Conservation (phyloP, 208 protist genomes). For the Acanthamoeba culbertsoni region DNA sequence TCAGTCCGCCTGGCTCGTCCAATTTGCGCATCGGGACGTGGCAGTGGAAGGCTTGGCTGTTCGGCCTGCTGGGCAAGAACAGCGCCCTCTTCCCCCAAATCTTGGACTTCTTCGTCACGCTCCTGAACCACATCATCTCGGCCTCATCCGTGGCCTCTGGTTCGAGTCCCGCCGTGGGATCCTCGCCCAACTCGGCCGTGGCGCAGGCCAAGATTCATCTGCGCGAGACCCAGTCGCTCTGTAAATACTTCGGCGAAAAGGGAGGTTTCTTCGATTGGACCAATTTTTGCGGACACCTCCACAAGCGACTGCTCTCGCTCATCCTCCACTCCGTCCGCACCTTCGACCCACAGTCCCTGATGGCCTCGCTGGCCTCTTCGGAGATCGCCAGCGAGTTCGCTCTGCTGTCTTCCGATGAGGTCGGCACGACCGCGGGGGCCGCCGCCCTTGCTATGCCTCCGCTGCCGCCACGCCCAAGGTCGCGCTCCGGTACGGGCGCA, state of each 20-base stretch:
- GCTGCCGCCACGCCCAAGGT: background rate
- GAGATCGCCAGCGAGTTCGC: conserved; percentile 7
- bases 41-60: conserved; percentile 58
- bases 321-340: background rate
- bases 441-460: background rate
- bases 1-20: background rate
- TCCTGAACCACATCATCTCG: conserved; percentile 48
- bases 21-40: background rate
- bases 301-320: conserved; percentile 28
- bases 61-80: conserved; percentile 22
- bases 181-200: background rate
- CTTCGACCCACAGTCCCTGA: background rate
- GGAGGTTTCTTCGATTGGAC: conserved; percentile 23
- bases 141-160: background rate
- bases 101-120: conserved; percentile 41
- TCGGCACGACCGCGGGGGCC: background rate
- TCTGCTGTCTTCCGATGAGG: background rate
- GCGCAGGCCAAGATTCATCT: conserved; percentile 20
- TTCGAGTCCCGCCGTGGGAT: background rate
- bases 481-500: background rate
- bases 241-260: conserved; percentile 54
- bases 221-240: conserved; percentile 20
- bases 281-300: conserved; percentile 46
- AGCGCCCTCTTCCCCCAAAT: conserved; percentile 15
- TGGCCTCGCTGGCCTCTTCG: background rate